These are phyloP conservation scores for Mariannaea sp. DNA, from an alignment of 2,329 filamentous ascomycete species.

Conservation along the genomic window DNA sequence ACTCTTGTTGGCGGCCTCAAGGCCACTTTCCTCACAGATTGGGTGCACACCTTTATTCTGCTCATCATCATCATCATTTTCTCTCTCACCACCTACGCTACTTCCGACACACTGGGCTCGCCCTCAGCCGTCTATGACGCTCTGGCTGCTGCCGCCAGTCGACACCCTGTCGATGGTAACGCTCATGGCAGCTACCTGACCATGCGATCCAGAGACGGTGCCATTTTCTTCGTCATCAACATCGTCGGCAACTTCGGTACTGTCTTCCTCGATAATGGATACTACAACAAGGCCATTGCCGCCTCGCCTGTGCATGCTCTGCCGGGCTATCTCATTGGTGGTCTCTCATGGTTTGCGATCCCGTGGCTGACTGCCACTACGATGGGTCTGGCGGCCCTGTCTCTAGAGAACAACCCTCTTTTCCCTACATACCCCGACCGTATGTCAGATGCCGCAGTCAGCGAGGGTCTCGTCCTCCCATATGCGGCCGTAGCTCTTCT, in stretches of 20 bases:
- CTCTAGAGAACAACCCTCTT: conserved; percentile 61
- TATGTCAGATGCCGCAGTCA: conserved; percentile 63
- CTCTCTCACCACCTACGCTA: conserved; percentile 79
- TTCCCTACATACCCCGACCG: conserved; percentile 56
- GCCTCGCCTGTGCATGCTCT: conserved; percentile 84
- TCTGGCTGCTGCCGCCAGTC: conserved; percentile 67
- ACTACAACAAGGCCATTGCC: conserved; percentile 94
- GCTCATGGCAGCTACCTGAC: conserved; percentile 82
- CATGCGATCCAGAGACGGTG: conserved; percentile 73
- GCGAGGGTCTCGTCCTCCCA: conserved; percentile 81
- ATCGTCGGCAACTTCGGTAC: conserved; percentile 81
- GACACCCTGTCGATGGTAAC: conserved; percentile 80
- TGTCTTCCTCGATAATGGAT: conserved; percentile 85
- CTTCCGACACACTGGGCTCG: conserved; percentile 72
- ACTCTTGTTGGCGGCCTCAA: conserved; percentile 82
- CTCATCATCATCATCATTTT: conserved; percentile 87
- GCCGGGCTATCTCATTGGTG: conserved; percentile 86
- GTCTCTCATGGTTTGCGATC: conserved; percentile 89
- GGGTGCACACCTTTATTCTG: conserved; percentile 83
- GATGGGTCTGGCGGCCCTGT: conserved; percentile 81
- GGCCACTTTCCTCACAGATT: conserved; percentile 84
- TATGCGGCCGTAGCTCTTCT: conserved; percentile 84
- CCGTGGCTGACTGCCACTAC: conserved; percentile 89
- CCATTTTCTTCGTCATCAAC: conserved; percentile 91
- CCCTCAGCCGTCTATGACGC: conserved; percentile 79